phyloP scores from a whole-genome alignment of 2,329 filamentous ascomycete species.

The Tolypocladium cylindrosporum region DNA sequence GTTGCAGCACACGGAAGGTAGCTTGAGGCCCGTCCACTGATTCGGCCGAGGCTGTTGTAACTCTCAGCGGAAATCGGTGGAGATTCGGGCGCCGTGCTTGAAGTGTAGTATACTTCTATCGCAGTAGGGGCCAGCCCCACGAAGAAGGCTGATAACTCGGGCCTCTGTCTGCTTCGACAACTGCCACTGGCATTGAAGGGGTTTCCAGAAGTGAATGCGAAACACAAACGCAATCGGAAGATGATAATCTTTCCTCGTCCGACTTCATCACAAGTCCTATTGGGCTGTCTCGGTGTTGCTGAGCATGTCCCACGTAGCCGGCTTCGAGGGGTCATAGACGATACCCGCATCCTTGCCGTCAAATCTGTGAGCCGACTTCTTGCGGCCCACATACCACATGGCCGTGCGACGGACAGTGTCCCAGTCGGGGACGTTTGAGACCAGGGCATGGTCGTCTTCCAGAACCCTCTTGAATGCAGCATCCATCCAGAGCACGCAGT shows the following conservation, averaged over 20 bases:
- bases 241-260: background rate
- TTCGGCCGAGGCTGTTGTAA: background rate
- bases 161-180: background rate
- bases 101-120: background rate
- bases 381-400: slow-evolving; percentile 27
- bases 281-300: slow-evolving; percentile 9
- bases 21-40: background rate
- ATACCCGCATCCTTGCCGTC: slow-evolving; percentile 16
- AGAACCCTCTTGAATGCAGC: slow-evolving; percentile 24
- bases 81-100: background rate
- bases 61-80: background rate
- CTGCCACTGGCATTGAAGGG: background rate
- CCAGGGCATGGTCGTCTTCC: slow-evolving; percentile 18
- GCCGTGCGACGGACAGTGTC: slow-evolving; percentile 19
- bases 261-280: background rate
- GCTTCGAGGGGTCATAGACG: slow-evolving; percentile 17
- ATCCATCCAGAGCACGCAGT: slow-evolving; percentile 31
- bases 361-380: slow-evolving; percentile 29
- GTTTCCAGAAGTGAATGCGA: background rate
- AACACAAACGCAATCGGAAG: background rate
- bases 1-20: background rate
- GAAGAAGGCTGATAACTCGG: background rate
- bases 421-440: slow-evolving; percentile 24
- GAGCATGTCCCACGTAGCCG: slow-evolving; percentile 26
- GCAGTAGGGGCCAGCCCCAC: too few species aligned